A percentile compares a stretch with the other conserved stretches of the same genome.
Evolutionary conservation across 306 rosid species (phyloP).

Genomic region (Carpinus fangiana): DNA sequence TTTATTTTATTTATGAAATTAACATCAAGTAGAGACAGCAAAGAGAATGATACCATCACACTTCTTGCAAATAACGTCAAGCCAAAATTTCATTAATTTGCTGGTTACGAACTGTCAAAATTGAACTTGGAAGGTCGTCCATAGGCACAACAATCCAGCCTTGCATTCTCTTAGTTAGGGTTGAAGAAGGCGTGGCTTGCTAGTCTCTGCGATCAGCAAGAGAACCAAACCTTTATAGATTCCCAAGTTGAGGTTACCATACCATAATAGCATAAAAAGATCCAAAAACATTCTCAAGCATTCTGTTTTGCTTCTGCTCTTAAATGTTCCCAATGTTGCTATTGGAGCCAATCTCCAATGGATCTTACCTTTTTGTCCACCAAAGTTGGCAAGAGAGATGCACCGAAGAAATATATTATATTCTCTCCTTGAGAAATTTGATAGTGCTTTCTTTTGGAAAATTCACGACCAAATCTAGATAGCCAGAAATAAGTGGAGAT

Average conservation of each 20-base stretch:
- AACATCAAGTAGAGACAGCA: not conserved
- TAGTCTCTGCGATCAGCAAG: not conserved
- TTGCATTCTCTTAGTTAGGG: not conserved
- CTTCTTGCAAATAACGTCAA: not conserved
- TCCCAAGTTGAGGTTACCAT: not conserved
- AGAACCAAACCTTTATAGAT: not conserved
- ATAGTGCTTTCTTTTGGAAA: conserved; percentile 10
- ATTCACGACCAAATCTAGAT: conserved; percentile 7
- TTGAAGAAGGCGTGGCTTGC: not conserved
- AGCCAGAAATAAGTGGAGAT: conserved; percentile 7
- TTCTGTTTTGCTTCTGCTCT: conserved; percentile 4
- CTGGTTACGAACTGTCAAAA: not conserved
- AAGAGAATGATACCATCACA: not conserved
- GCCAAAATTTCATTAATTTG: not conserved
- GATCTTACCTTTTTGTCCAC: not conserved
- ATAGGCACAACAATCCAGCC: not conserved
- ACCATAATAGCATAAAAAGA: conserved; percentile 10
- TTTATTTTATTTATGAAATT: not conserved
- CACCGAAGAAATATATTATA: conserved; percentile 2
- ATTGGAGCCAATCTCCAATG: conserved; percentile 11
- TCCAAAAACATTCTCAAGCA: not conserved
- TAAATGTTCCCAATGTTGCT: conserved; percentile 6
- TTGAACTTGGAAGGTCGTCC: not conserved
- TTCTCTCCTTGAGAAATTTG: not conserved
- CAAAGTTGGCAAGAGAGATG: not conserved